Evolutionary conservation across 768 basidiomycete species (phyloP).

Genomic region (Hydnomerulius pinastri): DNA sequence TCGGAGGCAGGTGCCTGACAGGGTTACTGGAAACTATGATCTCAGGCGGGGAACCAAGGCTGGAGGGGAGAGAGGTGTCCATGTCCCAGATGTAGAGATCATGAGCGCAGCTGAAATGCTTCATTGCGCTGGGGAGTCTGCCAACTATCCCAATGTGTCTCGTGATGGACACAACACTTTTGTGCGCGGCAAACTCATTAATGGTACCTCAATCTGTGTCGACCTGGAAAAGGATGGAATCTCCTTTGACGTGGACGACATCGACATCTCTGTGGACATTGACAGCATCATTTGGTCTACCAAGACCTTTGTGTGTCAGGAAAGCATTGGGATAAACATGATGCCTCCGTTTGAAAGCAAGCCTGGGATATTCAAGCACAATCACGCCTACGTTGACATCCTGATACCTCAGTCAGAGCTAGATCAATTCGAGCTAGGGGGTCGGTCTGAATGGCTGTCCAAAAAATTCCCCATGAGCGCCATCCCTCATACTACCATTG

Average conservation of each 20-base stretch:
- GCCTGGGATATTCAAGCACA: conserved; percentile 15
- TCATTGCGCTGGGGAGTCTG: too few relatives aligned
- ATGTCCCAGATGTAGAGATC: too few relatives aligned
- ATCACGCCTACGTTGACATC: conserved; percentile 19
- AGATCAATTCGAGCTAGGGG: background rate
- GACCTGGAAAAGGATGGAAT: conserved; percentile 6
- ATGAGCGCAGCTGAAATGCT: too few relatives aligned
- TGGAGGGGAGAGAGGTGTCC: too few relatives aligned
- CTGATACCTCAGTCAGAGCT: conserved; percentile 11
- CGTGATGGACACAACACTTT: too few relatives aligned
- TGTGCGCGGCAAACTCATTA: too few relatives aligned
- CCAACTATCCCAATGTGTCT: too few relatives aligned
- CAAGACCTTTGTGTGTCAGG: background rate
- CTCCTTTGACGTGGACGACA: background rate
- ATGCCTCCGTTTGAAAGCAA: background rate
- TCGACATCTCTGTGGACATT: conserved; percentile 5
- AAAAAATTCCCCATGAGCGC: conserved; percentile 1
- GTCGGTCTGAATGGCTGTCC: conserved; percentile 10
- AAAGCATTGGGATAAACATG: background rate
- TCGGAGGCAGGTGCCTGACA: too few relatives aligned
- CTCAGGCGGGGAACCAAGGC: too few relatives aligned
- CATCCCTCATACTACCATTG: conserved; percentile 6
- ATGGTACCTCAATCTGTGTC: too few relatives aligned
- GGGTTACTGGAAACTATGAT: too few relatives aligned
- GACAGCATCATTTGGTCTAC: conserved; percentile 24